phyloP scores from a whole-genome alignment of 2,329 filamentous ascomycete genomes.

The Penicillium sp. region DNA sequence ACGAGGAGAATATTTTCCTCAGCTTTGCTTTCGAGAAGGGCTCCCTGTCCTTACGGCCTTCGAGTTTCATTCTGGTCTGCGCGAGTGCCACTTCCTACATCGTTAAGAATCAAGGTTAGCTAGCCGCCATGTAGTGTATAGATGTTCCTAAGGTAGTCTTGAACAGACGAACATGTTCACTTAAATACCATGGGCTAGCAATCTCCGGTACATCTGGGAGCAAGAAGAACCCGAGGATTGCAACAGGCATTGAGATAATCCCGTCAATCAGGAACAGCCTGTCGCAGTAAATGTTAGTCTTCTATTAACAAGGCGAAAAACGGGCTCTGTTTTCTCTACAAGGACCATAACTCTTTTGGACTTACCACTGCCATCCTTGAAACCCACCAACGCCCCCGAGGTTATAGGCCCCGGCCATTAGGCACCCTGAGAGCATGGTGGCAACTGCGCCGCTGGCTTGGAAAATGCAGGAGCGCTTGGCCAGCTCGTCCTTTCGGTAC shows the following conservation, averaged over 20 bases:
- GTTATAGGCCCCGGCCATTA: constrained; percentile 59
- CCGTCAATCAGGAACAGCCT: constrained; percentile 61
- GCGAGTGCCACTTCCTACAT: constrained; percentile 51
- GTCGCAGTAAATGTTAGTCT: not conserved
- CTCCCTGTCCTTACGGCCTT: constrained; percentile 51
- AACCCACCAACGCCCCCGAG: constrained; percentile 55
- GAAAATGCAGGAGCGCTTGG: constrained; percentile 60
- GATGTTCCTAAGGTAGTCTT: not conserved
- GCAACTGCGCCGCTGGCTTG: constrained; percentile 53
- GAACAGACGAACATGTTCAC: constrained; percentile 34
- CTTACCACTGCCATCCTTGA: constrained; percentile 58
- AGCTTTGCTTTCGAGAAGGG: constrained; percentile 59
- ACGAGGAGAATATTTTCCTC: constrained; percentile 64
- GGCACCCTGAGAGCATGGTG: constrained; percentile 55
- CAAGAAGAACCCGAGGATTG: constrained; percentile 54
- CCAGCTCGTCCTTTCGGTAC: constrained; percentile 57
- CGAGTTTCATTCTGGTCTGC: constrained; percentile 55
- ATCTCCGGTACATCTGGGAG: constrained; percentile 59
- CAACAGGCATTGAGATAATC: constrained; percentile 58
- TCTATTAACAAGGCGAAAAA: no score
- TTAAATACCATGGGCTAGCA: constrained; percentile 55
- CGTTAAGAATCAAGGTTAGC: not conserved
- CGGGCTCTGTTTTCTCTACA: no score
- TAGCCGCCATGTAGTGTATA: not conserved
- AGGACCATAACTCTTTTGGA: not conserved